Evolutionary conservation across 2,329 filamentous ascomycete species (phyloP).

Genomic region (Penicillium concentricum): DNA sequence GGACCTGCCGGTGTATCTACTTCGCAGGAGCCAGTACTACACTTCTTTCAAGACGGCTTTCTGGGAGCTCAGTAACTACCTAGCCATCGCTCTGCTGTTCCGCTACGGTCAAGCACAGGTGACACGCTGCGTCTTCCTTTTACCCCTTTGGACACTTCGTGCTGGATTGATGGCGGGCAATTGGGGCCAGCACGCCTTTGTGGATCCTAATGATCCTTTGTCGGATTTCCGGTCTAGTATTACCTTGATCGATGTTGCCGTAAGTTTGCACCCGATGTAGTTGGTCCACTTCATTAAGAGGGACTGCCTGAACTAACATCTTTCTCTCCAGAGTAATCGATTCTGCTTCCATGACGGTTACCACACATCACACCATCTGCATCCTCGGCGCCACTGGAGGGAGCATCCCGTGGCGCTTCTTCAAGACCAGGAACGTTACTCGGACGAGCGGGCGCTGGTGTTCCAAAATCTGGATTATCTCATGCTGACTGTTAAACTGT

Average conservation of each 20-base stretch:
- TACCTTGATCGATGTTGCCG: background rate
- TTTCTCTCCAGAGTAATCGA: background rate
- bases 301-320: background rate
- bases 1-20: too few species aligned
- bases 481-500: background rate
- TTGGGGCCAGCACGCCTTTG: background rate
- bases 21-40: too few species aligned
- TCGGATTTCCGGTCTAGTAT: background rate
- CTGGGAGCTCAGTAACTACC: too few species aligned
- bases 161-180: background rate
- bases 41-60: too few species aligned
- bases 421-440: background rate
- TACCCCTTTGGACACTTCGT: too few species aligned
- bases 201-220: background rate
- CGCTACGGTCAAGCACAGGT: too few species aligned
- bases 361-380: background rate
- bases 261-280: background rate
- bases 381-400: background rate
- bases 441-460: background rate
- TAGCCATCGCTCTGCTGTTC: too few species aligned
- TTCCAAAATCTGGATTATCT: background rate
- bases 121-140: too few species aligned
- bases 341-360: background rate
- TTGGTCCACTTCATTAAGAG: background rate
- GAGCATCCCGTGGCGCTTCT: background rate